Conservation (phyloP, 2,329 filamentous ascomycete genomes). For the Ophiostoma populinum region DNA sequence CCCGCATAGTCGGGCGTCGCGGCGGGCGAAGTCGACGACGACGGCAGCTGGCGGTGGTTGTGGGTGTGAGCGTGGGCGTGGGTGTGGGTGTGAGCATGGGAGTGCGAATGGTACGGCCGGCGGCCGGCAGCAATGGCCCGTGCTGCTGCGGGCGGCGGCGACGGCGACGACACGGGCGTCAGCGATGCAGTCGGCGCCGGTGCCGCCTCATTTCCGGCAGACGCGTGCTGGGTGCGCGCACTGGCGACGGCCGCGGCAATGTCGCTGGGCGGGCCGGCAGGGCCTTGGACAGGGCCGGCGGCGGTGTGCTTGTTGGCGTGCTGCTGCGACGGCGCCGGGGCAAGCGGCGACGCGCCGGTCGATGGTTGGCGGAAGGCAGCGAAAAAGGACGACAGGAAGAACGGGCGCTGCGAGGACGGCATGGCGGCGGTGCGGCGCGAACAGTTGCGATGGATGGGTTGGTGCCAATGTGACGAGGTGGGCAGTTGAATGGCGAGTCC, state of each 20-base stretch:
- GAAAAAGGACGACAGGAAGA: slow-evolving; percentile 39
- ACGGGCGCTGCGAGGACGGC: slow-evolving; percentile 33
- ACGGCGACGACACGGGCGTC: slow-evolving; percentile 4
- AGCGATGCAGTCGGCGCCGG: slow-evolving; percentile 5
- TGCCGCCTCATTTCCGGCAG: slow-evolving; percentile 8
- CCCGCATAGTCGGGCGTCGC: slow-evolving; percentile 2
- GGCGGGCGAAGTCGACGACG: background rate
- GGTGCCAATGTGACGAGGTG: too few relatives aligned
- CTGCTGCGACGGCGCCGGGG: slow-evolving; percentile 16
- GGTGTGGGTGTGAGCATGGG: slow-evolving; percentile 3
- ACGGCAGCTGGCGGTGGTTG: background rate
- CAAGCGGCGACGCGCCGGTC: slow-evolving; percentile 12
- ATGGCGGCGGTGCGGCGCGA: slow-evolving; percentile 17
- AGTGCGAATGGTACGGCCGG: slow-evolving; percentile 9
- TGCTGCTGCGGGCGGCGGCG: slow-evolving; percentile 9
- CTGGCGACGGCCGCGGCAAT: slow-evolving; percentile 9
- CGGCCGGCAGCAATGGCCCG: slow-evolving; percentile 10
- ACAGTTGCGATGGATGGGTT: too few relatives aligned
- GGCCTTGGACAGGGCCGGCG: slow-evolving; percentile 14
- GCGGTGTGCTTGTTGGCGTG: slow-evolving; percentile 22
- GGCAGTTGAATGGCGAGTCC: too few relatives aligned
- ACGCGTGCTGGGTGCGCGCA: background rate
- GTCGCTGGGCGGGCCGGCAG: slow-evolving; percentile 8
- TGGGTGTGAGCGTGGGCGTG: slow-evolving; percentile 1
- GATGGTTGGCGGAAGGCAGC: slow-evolving; percentile 33